Conservation (phyloP, 139 green algal species). For the Coccomyxa sp. region DNA sequence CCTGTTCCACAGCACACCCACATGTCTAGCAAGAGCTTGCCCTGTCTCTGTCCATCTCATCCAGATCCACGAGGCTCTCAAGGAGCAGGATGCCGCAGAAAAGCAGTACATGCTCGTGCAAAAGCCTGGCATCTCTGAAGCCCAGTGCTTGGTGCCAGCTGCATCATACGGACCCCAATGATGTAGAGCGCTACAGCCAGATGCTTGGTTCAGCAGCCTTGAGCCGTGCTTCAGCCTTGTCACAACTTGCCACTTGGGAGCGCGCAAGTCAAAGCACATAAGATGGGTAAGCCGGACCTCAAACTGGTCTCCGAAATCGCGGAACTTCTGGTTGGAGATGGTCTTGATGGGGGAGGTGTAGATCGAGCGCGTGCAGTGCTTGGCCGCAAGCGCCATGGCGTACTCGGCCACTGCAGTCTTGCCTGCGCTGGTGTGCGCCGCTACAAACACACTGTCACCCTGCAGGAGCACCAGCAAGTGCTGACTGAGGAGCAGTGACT, state of each 20-base stretch:
- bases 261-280: no score
- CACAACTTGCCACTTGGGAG: no score
- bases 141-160: not conserved
- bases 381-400: slow-evolving; percentile 85
- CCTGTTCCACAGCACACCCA: slow-evolving; percentile 23
- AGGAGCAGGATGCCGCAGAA: no score
- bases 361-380: slow-evolving; percentile 77
- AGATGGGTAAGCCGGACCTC: slow-evolving; percentile 56
- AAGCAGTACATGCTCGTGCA: no score
- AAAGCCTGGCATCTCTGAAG: no score
- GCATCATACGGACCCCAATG: not conserved
- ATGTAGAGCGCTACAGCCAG: no score
- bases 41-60: no score
- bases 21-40: not conserved
- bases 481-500: no score
- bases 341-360: slow-evolving; percentile 98
- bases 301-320: slow-evolving; percentile 79
- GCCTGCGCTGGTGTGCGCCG: slow-evolving; percentile 90
- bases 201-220: no score
- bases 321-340: slow-evolving; percentile 99
- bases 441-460: slow-evolving; percentile 82
- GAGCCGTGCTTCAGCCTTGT: no score
- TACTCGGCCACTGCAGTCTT: slow-evolving; percentile 99
- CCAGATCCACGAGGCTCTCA: no score
- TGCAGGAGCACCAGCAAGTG: slow-evolving; percentile 5